phyloP scores from a whole-genome alignment of 306 rosid genomes.

The Acmispon strigosus region DNA sequence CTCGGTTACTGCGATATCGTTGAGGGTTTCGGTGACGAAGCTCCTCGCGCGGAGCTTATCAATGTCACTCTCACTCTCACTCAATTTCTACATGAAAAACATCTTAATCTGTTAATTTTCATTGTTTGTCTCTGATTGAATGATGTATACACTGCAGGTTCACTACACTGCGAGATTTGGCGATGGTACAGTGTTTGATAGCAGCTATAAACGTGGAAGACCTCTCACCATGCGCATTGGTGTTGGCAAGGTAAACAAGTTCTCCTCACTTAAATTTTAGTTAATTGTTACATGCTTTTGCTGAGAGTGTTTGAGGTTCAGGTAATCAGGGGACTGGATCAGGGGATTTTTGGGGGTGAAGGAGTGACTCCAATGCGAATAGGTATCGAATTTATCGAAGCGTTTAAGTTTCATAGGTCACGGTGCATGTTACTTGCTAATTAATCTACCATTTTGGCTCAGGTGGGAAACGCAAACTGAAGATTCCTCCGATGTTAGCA shows the following conservation, averaged over 20 bases:
- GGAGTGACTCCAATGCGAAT: constrained; percentile 95
- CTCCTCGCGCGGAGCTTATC: constrained; percentile 79
- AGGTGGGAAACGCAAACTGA: constrained; percentile 89
- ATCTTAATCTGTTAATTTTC: not conserved
- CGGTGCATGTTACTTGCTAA: not conserved
- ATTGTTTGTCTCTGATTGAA: not conserved
- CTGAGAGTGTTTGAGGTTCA: constrained; percentile 14
- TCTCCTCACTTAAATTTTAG: not conserved
- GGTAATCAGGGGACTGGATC: constrained; percentile 86
- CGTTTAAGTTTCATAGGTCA: not conserved
- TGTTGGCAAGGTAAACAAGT: constrained; percentile 65
- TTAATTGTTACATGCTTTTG: not conserved
- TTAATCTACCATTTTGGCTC: constrained; percentile 13
- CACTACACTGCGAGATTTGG: constrained; percentile 88
- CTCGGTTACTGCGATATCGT: constrained; percentile 78
- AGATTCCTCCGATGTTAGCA: constrained; percentile 80
- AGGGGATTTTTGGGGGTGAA: constrained; percentile 90
- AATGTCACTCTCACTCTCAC: constrained; percentile 39
- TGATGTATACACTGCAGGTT: constrained; percentile 30
- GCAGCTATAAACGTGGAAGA: constrained; percentile 85
- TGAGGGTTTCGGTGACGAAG: constrained; percentile 59
- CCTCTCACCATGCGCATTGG: constrained; percentile 95
- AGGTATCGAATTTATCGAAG: constrained; percentile 37
- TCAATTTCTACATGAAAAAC: not conserved
- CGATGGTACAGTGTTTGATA: constrained; percentile 84